These are phyloP conservation scores for Teratosphaeria nubilosa DNA, from an alignment of 2,329 filamentous ascomycete genomes.

Conservation along the genomic window DNA sequence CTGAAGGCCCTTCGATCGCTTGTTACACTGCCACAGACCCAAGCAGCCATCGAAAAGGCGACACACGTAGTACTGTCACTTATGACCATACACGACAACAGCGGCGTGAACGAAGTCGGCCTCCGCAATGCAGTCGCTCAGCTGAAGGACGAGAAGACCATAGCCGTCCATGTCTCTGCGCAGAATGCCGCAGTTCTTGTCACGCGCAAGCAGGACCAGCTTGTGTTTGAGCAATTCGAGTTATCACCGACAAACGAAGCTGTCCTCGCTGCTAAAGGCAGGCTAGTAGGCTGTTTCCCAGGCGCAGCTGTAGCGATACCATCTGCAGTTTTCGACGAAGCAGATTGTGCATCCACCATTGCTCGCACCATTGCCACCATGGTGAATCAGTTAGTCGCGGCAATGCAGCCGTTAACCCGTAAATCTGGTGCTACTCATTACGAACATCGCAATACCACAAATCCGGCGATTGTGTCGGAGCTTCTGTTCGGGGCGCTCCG, in stretches of 20 bases:
- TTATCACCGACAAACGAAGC: slow-evolving; percentile 43
- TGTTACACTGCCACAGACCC: not conserved
- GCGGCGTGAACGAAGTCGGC: not conserved
- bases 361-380: slow-evolving; percentile 12
- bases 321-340: slow-evolving; percentile 13
- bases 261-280: slow-evolving; percentile 42
- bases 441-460: slow-evolving; percentile 49
- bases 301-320: slow-evolving; percentile 35
- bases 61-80: not conserved
- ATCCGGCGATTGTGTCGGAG: slow-evolving; percentile 49
- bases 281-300: slow-evolving; percentile 53
- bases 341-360: slow-evolving; percentile 8
- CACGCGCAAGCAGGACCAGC: slow-evolving; percentile 18
- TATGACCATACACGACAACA: not conserved
- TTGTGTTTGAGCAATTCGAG: slow-evolving; percentile 52
- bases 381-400: slow-evolving; percentile 7
- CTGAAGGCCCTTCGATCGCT: not conserved
- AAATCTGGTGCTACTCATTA: slow-evolving; percentile 43
- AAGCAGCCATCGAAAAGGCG: not conserved
- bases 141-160: too few species aligned
- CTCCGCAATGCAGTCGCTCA: not conserved
- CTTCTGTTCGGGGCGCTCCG: slow-evolving; percentile 52
- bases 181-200: slow-evolving; percentile 17
- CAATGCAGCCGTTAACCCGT: slow-evolving; percentile 11
- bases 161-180: slow-evolving; percentile 4